Conservation (phyloP, 2,329 filamentous ascomycete genomes). For the Phyllosticta citribraziliensis region DNA sequence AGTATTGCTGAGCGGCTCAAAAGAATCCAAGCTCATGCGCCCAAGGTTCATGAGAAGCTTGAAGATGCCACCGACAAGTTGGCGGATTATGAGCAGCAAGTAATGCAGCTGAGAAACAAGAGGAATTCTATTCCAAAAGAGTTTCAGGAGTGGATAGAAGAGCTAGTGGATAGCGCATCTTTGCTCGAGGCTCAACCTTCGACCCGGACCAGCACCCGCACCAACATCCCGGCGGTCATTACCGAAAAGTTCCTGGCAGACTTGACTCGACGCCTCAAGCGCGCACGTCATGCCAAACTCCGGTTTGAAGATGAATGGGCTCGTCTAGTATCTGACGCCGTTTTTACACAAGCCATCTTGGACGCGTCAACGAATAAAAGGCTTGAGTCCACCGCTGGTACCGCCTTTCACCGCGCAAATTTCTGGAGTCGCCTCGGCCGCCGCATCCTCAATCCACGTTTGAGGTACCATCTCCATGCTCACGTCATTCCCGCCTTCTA, state of each 20-base stretch:
- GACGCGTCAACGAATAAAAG: conserved; percentile 73
- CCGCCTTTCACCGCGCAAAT: conserved; percentile 1
- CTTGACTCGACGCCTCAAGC: conserved; percentile 68
- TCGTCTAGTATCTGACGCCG: conserved; percentile 61
- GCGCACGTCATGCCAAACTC: conserved; percentile 72
- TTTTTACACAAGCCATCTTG: conserved; percentile 68
- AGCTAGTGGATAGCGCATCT: conserved; percentile 68
- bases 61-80: conserved; percentile 72
- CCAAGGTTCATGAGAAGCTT: conserved; percentile 75
- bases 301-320: conserved; percentile 84
- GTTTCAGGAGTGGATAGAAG: conserved; percentile 92
- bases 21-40: conserved; percentile 67
- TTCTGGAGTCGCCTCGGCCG: conserved; percentile 21
- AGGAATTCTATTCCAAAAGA: conserved; percentile 68
- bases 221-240: conserved; percentile 65
- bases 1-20: conserved; percentile 65
- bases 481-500: conserved; percentile 61
- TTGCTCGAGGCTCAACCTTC: conserved; percentile 49
- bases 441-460: conserved; percentile 64
- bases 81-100: conserved; percentile 72
- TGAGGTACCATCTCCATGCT: conserved; percentile 68
- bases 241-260: conserved; percentile 91
- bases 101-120: conserved; percentile 66
- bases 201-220: conserved; percentile 33
- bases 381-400: conserved; percentile 47